Evolutionary conservation across 1,284 basidiomycete genomes (phyloP).

Genomic region (Heterobasidion occidentale): DNA sequence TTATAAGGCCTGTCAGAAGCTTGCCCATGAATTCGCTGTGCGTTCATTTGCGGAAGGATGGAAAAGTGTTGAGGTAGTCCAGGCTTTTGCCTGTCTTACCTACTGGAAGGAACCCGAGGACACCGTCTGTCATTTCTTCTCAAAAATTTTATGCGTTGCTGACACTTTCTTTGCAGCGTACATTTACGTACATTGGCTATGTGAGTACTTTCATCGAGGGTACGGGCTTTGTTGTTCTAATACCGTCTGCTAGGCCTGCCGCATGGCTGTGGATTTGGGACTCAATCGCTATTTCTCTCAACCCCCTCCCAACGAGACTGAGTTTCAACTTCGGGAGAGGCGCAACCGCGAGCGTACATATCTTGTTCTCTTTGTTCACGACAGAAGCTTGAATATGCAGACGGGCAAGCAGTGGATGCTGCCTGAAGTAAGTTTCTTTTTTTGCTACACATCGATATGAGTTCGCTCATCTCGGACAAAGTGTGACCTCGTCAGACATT

Average conservation of each 20-base stretch:
- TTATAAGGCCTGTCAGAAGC: conserved; percentile 58
- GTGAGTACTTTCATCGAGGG: conserved; percentile 30
- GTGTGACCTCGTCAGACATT: conserved; percentile 64
- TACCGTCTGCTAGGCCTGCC: conserved; percentile 50
- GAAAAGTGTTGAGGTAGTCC: conserved; percentile 75
- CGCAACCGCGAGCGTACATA: conserved; percentile 79
- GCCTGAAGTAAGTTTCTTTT: conserved; percentile 39
- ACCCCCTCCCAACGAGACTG: conserved; percentile 49
- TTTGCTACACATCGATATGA: background rate
- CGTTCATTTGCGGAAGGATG: conserved; percentile 68
- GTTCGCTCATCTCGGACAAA: conserved; percentile 8
- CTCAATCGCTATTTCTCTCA: conserved; percentile 59
- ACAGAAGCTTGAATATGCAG: conserved; percentile 75
- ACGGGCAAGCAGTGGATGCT: conserved; percentile 82
- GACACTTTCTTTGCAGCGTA: conserved; percentile 37
- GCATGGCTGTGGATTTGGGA: conserved; percentile 76
- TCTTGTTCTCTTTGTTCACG: conserved; percentile 76
- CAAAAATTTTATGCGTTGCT: conserved; percentile 1
- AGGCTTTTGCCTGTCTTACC: conserved; percentile 76
- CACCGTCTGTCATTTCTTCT: conserved; percentile 37
- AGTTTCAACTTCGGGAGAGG: conserved; percentile 59
- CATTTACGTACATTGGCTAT: conserved; percentile 80
- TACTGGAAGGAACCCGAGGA: conserved; percentile 86
- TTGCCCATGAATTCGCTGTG: conserved; percentile 65
- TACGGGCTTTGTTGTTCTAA: conserved; percentile 7